phyloP scores from a whole-genome alignment of 768 basidiomycete genomes.

The Boletus huronensis region DNA sequence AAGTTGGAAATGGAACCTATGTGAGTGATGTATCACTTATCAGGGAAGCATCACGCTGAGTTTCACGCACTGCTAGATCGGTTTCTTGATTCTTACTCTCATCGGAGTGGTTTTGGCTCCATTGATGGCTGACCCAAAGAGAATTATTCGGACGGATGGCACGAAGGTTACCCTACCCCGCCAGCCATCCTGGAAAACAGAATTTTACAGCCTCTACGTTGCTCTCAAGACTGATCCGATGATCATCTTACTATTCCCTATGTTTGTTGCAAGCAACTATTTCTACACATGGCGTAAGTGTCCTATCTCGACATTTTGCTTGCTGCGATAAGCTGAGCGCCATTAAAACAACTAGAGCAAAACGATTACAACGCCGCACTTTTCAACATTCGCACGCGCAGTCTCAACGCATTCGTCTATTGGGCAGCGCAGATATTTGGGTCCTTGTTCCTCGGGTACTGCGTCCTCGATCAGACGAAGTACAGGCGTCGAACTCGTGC shows the following conservation, averaged over 20 bases:
- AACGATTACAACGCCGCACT: constrained; percentile 77
- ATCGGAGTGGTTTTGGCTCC: constrained; percentile 66
- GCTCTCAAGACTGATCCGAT: constrained; percentile 67
- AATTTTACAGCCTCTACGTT: constrained; percentile 65
- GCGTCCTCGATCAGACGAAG: constrained; percentile 56
- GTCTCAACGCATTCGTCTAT: constrained; percentile 75
- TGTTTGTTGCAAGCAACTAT: constrained; percentile 84
- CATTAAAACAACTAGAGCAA: constrained; percentile 50
- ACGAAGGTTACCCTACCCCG: constrained; percentile 58
- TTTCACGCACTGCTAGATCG: constrained; percentile 48
- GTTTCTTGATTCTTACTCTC: constrained; percentile 67
- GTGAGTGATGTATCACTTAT: constrained; percentile 37
- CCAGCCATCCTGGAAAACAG: constrained; percentile 76
- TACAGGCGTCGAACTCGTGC: constrained; percentile 67
- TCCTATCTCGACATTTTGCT: neutral
- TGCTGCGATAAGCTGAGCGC: constrained; percentile 6
- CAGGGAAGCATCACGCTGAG: neutral
- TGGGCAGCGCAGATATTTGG: constrained; percentile 79
- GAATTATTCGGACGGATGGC: constrained; percentile 73
- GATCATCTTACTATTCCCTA: constrained; percentile 75
- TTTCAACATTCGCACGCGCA: constrained; percentile 76
- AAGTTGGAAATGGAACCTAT: constrained; percentile 73
- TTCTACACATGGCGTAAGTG: constrained; percentile 81
- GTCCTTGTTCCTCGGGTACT: constrained; percentile 59
- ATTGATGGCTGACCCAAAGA: constrained; percentile 67